A percentile compares a stretch with the other conserved stretches of the same genome.
Evolutionary conservation across 495 filamentous ascomycete species (phyloP).

Genomic region (Parathielavia appendiculata): DNA sequence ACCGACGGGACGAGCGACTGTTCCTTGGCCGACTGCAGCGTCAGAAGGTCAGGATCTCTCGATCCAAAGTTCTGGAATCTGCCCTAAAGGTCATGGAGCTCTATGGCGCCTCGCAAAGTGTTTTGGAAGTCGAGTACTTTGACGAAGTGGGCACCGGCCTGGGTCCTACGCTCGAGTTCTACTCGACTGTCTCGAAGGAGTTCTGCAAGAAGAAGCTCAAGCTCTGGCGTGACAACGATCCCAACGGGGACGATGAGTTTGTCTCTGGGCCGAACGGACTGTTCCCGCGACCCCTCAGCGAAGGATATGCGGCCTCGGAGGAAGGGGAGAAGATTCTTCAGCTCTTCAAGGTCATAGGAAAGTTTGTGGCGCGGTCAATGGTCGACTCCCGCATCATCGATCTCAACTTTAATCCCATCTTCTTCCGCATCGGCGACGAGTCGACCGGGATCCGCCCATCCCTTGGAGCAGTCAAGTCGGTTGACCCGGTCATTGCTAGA

Average conservation of each 20-base stretch:
- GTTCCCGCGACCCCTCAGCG: conserved; percentile 90
- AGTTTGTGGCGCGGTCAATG: conserved; percentile 97
- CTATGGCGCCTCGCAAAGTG: conserved; percentile 90
- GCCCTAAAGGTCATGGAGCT: conserved; percentile 99
- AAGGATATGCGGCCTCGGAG: conserved; percentile 65
- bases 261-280: conserved; percentile 80
- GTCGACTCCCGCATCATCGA: conserved; percentile 97
- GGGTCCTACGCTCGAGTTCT: conserved; percentile 96
- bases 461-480: conserved; percentile 83
- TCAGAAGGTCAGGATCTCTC: conserved; percentile 95
- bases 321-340: conserved; percentile 78
- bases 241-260: conserved; percentile 68
- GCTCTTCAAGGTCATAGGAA: conserved; percentile 89
- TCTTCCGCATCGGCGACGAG: conserved; percentile 88
- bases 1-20: conserved; percentile 81
- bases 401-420: conserved; percentile 93
- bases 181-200: conserved; percentile 94
- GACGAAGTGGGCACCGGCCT: conserved; percentile 97
- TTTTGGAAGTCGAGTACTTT: conserved; percentile 97
- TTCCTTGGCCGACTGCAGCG: conserved; percentile 92
- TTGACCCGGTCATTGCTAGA: conserved; percentile 79
- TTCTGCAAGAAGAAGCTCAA: conserved; percentile 96
- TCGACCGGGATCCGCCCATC: conserved; percentile 72
- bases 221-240: conserved; percentile 91
- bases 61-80: conserved; percentile 88